These are phyloP conservation scores for Acanthamoeba divionensis DNA, from an alignment of 208 protist species.

Conservation along the genomic window DNA sequence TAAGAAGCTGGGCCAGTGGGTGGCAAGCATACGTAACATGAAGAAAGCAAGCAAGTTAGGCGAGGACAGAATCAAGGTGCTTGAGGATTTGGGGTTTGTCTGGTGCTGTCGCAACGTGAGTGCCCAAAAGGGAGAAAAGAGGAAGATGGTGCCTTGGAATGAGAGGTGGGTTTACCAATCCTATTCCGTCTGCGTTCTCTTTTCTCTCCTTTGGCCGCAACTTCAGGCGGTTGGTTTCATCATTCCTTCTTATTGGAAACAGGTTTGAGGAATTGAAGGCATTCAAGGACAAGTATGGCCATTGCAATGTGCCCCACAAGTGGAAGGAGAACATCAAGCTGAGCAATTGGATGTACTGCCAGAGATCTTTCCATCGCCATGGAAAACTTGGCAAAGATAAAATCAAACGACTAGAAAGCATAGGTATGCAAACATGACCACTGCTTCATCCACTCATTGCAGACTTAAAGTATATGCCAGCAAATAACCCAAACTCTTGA, in stretches of 20 bases:
- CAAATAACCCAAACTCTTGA: too few species aligned
- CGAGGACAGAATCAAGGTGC: background rate
- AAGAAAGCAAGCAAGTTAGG: conserved; percentile 5
- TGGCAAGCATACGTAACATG: conserved; percentile 26
- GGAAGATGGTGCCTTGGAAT: conserved; percentile 37
- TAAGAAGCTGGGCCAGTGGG: conserved; percentile 31
- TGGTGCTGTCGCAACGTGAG: conserved; percentile 27
- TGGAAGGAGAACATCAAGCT: conserved; percentile 48
- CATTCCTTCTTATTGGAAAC: background rate
- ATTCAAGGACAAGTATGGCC: conserved; percentile 48
- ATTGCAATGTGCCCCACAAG: conserved; percentile 51
- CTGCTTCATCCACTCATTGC: too few species aligned
- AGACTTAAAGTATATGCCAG: too few species aligned
- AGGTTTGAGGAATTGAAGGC: background rate
- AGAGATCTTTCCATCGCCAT: conserved; percentile 31
- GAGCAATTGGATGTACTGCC: conserved; percentile 37
- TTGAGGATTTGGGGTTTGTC: conserved; percentile 12
- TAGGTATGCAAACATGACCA: background rate
- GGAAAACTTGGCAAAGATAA: conserved; percentile 37
- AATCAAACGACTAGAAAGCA: conserved; percentile 1
- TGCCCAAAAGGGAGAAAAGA: background rate
- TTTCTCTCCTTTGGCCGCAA: background rate
- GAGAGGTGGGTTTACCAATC: background rate
- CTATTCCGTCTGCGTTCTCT: background rate
- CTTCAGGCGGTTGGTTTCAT: too few species aligned